Conservation (phyloP, 2,329 filamentous ascomycete genomes). For the Talaromyces sp. region DNA sequence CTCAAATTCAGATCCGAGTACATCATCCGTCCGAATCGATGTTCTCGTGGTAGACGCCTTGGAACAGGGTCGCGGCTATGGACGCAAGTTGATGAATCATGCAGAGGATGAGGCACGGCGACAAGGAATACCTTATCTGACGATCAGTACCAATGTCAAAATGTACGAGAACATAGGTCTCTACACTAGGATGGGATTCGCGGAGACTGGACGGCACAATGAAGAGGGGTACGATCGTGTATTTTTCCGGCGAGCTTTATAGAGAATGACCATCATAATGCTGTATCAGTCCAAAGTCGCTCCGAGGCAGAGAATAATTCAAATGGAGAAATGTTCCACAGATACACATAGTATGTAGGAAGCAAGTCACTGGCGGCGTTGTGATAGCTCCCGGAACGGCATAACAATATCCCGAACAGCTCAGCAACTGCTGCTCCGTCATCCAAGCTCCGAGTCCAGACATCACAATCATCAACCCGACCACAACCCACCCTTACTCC, state of each 20-base stretch:
- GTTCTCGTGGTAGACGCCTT: neutral
- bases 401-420: constrained; percentile 11
- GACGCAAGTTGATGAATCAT: neutral
- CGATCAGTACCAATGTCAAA: neutral
- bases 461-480: neutral
- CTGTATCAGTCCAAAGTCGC: neutral
- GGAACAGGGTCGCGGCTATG: neutral
- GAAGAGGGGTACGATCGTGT: neutral
- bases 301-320: neutral
- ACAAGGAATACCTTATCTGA: neutral
- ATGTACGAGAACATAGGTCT: neutral
- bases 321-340: neutral
- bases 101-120: constrained; percentile 1
- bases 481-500: neutral
- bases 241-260: neutral
- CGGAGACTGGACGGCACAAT: neutral
- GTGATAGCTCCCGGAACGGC: constrained; percentile 11
- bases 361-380: neutral
- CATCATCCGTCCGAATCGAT: neutral
- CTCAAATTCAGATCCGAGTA: neutral
- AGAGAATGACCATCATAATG: neutral
- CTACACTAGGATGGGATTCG: neutral
- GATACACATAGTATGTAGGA: neutral
- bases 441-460: constrained; percentile 11
- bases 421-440: constrained; percentile 4